A percentile compares a stretch with the other conserved stretches of the same genome.
phyloP scores from a whole-genome alignment of 805 yeast genomes.

The Myxozyma neglecta region DNA sequence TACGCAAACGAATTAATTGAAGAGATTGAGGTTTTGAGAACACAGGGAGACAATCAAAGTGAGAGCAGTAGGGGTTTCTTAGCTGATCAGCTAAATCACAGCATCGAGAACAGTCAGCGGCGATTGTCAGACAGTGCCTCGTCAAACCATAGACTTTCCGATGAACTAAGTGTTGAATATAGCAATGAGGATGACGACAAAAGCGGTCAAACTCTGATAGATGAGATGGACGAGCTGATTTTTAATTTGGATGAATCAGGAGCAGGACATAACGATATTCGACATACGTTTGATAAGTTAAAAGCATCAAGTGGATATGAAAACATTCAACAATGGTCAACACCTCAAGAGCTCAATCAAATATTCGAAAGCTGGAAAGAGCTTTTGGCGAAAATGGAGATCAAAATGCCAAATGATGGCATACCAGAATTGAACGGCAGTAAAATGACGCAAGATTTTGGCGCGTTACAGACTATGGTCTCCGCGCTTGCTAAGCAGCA shows the following conservation, averaged over 20 bases:
- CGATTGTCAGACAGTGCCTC: neutral
- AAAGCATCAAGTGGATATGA: constrained; percentile 6
- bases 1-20: neutral
- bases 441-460: neutral
- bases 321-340: constrained; percentile 6
- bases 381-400: neutral
- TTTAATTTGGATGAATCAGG: neutral
- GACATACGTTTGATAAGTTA: constrained; percentile 12
- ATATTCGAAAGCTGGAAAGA: neutral
- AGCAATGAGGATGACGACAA: neutral
- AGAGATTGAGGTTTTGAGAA: constrained; percentile 3
- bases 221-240: constrained; percentile 3
- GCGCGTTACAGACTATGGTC: constrained; percentile 2
- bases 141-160: neutral
- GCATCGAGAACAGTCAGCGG: neutral
- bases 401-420: neutral
- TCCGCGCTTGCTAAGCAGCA: constrained; percentile 21
- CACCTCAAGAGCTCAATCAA: constrained; percentile 12
- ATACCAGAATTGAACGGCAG: neutral
- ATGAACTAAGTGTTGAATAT: neutral
- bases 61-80: neutral
- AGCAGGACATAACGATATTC: constrained; percentile 12
- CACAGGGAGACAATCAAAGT: neutral
- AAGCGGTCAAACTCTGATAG: constrained; percentile 7
- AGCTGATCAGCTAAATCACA: neutral